These are phyloP conservation scores for Naganishia sp. DNA, from an alignment of 1,284 basidiomycete species.

Conservation along the genomic window DNA sequence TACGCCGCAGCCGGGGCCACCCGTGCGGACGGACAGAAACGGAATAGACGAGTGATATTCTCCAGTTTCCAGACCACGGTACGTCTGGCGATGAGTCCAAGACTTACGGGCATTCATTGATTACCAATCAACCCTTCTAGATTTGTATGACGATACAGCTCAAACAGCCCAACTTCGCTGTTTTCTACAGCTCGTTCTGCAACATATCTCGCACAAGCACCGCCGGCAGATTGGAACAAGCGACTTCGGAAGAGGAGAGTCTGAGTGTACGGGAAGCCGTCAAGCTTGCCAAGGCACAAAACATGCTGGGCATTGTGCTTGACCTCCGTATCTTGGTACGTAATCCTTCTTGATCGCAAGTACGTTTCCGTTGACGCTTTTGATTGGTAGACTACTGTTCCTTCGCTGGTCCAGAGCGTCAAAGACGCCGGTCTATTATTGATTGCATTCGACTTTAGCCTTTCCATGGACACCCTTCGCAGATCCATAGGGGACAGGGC, in stretches of 20 bases:
- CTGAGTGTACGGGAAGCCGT: constrained; percentile 84
- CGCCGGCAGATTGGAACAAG: constrained; percentile 44
- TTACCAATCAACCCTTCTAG: constrained; percentile 33
- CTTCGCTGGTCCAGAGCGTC: constrained; percentile 79
- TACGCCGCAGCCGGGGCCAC: constrained; percentile 65
- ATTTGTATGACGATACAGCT: constrained; percentile 67
- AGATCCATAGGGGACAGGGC: constrained; percentile 46
- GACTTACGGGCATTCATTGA: not conserved
- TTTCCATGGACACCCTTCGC: constrained; percentile 52
- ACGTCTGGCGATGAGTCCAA: constrained; percentile 53
- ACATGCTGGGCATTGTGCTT: constrained; percentile 87
- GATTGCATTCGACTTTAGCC: constrained; percentile 68
- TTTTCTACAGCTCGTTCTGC: constrained; percentile 89
- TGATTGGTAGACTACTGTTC: constrained; percentile 61
- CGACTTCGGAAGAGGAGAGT: constrained; percentile 53
- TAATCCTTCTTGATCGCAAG: constrained; percentile 30
- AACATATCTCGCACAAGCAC: constrained; percentile 60
- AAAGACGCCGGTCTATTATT: constrained; percentile 85
- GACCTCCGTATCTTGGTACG: constrained; percentile 83
- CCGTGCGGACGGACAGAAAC: constrained; percentile 36
- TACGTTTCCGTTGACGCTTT: constrained; percentile 8
- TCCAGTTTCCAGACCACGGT: constrained; percentile 84
- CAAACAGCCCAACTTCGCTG: constrained; percentile 98
- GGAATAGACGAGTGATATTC: constrained; percentile 74
- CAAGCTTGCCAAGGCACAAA: constrained; percentile 91